These are phyloP conservation scores for Ceratocystis papillata DNA, from an alignment of 2,329 filamentous ascomycete species.

Conservation along the genomic window DNA sequence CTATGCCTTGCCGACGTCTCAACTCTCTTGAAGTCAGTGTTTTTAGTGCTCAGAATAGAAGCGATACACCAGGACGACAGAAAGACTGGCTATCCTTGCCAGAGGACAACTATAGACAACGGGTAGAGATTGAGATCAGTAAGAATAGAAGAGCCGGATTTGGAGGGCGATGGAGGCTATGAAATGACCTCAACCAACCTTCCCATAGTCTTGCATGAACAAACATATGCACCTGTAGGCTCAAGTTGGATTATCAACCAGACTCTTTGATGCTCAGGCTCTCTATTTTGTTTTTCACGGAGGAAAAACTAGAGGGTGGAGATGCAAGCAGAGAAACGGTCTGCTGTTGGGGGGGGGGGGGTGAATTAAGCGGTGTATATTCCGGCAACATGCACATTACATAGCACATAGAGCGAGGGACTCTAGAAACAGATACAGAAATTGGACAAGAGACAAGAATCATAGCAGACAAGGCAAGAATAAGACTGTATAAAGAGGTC, in stretches of 20 bases:
- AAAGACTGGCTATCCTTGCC: not conserved
- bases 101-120: not conserved
- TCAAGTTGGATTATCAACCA: not conserved
- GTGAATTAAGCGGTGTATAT: too few species aligned
- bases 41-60: not conserved
- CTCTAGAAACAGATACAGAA: not conserved
- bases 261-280: not conserved
- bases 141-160: slow-evolving; percentile 11
- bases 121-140: not conserved
- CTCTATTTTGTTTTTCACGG: not conserved
- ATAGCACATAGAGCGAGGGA: not conserved
- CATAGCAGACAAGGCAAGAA: slow-evolving; percentile 1
- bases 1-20: not conserved
- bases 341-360: too few species aligned
- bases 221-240: not conserved
- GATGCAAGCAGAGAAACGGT: not conserved
- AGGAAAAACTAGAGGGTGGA: not conserved
- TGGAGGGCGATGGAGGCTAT: not conserved
- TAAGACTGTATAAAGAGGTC: not conserved
- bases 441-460: not conserved
- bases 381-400: not conserved
- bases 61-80: not conserved
- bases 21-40: not conserved
- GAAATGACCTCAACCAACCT: not conserved
- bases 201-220: not conserved